Base-by-base conservation (phyloP, 306 rosid species). In the Mucuna pruriens region DNA sequence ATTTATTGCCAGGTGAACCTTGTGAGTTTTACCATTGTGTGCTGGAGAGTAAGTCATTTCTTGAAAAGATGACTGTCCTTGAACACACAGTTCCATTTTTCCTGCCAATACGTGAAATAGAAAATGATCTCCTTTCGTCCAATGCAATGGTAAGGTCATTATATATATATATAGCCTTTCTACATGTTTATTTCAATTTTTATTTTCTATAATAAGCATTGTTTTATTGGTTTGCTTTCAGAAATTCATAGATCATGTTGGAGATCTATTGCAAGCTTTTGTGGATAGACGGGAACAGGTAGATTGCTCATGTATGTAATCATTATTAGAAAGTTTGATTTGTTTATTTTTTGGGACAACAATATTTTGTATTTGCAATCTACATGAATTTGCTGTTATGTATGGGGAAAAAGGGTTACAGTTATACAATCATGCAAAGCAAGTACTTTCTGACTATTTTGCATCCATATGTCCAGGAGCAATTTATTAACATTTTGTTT, bases 261-360 rank as follows among this genome's bases (percentile, higher is more conserved):
- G 98, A 88, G 98, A 95, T 80, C 94, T 95, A 77, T 82, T 93
- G 87, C 98, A 91, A 84, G 91, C 98, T 72, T 95, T 89, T 76
- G 99, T 95, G 90, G 97, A 95, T 75, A 93, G 98, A 89, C 87
- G 95, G 80, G 99, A 92, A 88, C 99, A 95, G 97, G 98, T 95
- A 91, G 65, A 80, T 34, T 78, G 77, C 75, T 54, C 83, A 74
- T 82, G 83, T 78, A 70, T 80, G 84, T 75, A 71, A 72, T 80
- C 63, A 26, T 76, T 66, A 69, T 74, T 78, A 62, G 74, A 54
- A 33, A 7, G 52, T 82, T 78, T 78, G 57, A 61, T 9, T 7
- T 29, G 62, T 62, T 49, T 38, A n/a, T 25, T 73, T 48, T 77
- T 72, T 54, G 77, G 31, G 23, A 48, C 52, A 76, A 5, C 48